Percentiles rank a stretch among this genome's conserved stretches.
Conservation (phyloP, 1,284 basidiomycete species). For the Grifola frondosa region DNA sequence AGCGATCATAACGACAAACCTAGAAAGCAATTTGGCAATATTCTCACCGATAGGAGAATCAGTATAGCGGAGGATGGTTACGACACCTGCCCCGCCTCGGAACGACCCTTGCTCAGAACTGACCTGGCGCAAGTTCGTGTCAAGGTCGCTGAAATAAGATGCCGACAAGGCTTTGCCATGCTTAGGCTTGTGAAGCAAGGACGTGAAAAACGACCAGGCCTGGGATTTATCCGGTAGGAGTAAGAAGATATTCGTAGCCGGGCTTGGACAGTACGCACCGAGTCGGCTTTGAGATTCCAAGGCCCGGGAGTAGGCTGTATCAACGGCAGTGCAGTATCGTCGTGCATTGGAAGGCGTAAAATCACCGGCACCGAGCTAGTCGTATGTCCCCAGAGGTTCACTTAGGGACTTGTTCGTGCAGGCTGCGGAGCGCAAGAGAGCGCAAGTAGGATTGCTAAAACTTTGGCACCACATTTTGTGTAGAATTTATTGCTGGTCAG, state of each 20-base stretch:
- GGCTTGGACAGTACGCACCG: too few species aligned
- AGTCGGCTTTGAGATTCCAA: conserved; percentile 17
- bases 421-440: too few species aligned
- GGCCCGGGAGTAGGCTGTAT: conserved; percentile 8
- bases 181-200: conserved; percentile 12
- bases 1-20: too few species aligned
- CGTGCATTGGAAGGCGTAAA: too few species aligned
- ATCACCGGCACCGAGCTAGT: too few species aligned
- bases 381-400: too few species aligned
- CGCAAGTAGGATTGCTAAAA: too few species aligned
- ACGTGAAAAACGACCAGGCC: conserved; percentile 21
- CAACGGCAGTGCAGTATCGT: neutral
- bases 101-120: conserved; percentile 13
- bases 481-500: too few species aligned
- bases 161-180: conserved; percentile 15
- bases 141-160: conserved; percentile 17
- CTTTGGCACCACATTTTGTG: too few species aligned
- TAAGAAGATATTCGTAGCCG: too few species aligned
- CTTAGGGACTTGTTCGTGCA: too few species aligned
- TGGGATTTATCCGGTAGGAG: neutral
- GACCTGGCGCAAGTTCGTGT: conserved; percentile 10
- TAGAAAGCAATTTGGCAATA: too few species aligned
- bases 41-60: conserved; percentile 14
- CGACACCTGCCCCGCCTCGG: conserved; percentile 13
- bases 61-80: conserved; percentile 12